Conservation (phyloP, 75 land plant species). For the Cunninghamia lanceolata region DNA sequence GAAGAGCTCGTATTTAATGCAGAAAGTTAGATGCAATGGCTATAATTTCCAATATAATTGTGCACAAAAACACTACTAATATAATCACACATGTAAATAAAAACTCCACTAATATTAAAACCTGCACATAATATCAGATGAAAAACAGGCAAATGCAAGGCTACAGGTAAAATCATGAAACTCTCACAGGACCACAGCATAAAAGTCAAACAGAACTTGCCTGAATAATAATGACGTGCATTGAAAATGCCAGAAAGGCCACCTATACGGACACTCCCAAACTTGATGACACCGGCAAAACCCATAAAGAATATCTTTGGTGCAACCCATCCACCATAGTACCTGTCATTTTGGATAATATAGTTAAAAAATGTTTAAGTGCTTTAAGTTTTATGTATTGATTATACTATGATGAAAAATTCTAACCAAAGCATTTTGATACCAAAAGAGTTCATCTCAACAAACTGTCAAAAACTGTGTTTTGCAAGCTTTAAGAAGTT, state of each 20-base stretch:
- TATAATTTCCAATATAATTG: background rate
- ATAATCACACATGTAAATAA: background rate
- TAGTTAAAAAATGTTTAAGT: background rate
- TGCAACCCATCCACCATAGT: constrained; percentile 98
- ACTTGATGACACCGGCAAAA: constrained; percentile 87
- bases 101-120: background rate
- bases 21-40: background rate
- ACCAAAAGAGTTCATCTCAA: background rate
- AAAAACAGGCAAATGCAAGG: background rate
- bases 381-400: background rate
- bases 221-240: constrained; percentile 54
- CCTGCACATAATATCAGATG: background rate
- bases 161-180: background rate
- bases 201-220: constrained; percentile 21
- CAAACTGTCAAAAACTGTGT: background rate
- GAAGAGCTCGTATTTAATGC: background rate
- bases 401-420: background rate
- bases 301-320: constrained; percentile 92
- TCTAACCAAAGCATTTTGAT: background rate
- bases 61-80: background rate
- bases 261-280: constrained; percentile 91
- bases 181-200: background rate
- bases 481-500: background rate
- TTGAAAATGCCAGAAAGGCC: constrained; percentile 95
- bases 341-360: constrained; percentile 33